Conservation (phyloP, 208 protist genomes). For the Crithidia bombi region DNA sequence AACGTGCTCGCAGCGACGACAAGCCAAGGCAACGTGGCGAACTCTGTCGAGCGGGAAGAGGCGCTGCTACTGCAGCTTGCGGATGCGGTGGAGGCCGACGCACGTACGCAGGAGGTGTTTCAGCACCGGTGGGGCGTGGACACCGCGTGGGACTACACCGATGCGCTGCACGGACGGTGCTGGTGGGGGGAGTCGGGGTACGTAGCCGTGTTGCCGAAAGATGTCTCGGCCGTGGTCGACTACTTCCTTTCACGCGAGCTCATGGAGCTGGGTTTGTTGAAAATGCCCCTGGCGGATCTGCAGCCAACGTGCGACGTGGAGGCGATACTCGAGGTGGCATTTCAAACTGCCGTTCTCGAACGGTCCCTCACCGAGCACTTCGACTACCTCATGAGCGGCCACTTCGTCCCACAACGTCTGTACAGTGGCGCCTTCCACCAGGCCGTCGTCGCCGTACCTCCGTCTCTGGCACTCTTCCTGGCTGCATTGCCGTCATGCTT, state of each 20-base stretch:
- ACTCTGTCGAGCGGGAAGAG: slow-evolving; percentile 19
- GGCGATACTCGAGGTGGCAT: background rate
- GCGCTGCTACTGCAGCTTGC: slow-evolving; percentile 26
- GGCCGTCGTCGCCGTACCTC: slow-evolving; percentile 44
- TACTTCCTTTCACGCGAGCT: slow-evolving; percentile 46
- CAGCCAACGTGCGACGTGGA: background rate
- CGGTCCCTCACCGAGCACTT: slow-evolving; percentile 1
- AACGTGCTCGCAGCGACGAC: background rate
- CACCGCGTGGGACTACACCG: slow-evolving; percentile 23
- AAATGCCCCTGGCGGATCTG: background rate
- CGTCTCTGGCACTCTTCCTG: slow-evolving; percentile 45
- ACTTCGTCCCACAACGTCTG: slow-evolving; percentile 21
- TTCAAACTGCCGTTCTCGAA: slow-evolving; percentile 5
- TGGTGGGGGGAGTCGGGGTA: slow-evolving; percentile 18
- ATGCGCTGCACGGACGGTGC: slow-evolving; percentile 21
- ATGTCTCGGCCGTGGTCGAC: slow-evolving; percentile 10
- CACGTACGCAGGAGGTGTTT: slow-evolving; percentile 8
- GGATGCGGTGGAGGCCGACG: slow-evolving; percentile 14
- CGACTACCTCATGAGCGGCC: background rate
- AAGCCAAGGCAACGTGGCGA: background rate
- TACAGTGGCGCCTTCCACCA: slow-evolving; percentile 37
- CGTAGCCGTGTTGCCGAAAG: slow-evolving; percentile 15
- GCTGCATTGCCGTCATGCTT: slow-evolving; percentile 18
- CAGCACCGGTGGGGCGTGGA: slow-evolving; percentile 32
- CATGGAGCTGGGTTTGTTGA: background rate